A percentile compares a stretch with the other conserved stretches of the same genome.
Evolutionary conservation across 2,329 filamentous ascomycete species (phyloP).

Genomic region (Monilinia fructicola): DNA sequence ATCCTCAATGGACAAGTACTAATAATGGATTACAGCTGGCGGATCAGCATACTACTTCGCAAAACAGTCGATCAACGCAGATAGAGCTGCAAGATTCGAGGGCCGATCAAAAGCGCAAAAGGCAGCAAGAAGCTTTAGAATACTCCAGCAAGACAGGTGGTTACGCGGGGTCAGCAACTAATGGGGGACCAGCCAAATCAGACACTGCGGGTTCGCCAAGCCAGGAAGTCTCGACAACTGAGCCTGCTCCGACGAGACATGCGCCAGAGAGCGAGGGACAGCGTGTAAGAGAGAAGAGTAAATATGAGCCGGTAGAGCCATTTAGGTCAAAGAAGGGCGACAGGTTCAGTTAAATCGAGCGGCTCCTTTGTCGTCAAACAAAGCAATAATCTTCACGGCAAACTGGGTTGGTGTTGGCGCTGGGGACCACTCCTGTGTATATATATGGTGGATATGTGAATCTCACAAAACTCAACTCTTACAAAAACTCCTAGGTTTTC

Average conservation of each 20-base stretch:
- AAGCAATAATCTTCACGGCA: neutral
- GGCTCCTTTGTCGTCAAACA: neutral
- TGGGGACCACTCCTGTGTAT: slow-evolving; percentile 9
- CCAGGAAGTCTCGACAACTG: slow-evolving; percentile 61
- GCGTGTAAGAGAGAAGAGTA: slow-evolving; percentile 73
- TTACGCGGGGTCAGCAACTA: slow-evolving; percentile 41
- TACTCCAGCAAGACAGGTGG: slow-evolving; percentile 42
- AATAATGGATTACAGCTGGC: slow-evolving; percentile 58
- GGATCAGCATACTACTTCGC: slow-evolving; percentile 94
- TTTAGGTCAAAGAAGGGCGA: slow-evolving; percentile 82
- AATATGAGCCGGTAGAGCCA: slow-evolving; percentile 79
- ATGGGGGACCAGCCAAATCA: slow-evolving; percentile 55
- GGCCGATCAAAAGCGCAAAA: slow-evolving; percentile 59
- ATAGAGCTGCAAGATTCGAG: slow-evolving; percentile 71
- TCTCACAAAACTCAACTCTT: slow-evolving; percentile 16
- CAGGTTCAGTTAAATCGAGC: slow-evolving; percentile 63
- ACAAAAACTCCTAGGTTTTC: neutral
- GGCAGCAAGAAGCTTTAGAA: slow-evolving; percentile 56
- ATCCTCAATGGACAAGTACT: slow-evolving; percentile 23
- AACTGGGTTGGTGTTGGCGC: slow-evolving; percentile 18
- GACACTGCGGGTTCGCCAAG: slow-evolving; percentile 63
- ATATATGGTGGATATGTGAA: slow-evolving; percentile 5
- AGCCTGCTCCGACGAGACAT: slow-evolving; percentile 85
- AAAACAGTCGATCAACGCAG: slow-evolving; percentile 90
- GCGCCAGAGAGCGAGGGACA: slow-evolving; percentile 70